A percentile compares a stretch with the other conserved stretches of the same genome.
Evolutionary conservation across 2,329 filamentous ascomycete species (phyloP).

Genomic region (Cordyceps javanica): DNA sequence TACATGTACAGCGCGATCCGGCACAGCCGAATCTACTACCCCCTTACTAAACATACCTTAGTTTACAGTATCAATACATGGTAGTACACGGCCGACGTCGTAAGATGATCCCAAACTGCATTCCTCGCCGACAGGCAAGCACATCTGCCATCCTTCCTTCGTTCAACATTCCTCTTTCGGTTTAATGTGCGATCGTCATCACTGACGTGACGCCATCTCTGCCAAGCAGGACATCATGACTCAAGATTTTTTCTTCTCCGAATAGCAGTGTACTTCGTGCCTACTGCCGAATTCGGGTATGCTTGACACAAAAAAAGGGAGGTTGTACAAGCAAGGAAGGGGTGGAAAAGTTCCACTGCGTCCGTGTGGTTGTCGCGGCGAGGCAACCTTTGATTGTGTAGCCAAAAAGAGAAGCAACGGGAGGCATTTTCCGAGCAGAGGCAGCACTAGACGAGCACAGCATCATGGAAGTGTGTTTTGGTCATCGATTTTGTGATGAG

Average conservation of each 20-base stretch:
- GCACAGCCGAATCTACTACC: no score
- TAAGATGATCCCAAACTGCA: background rate
- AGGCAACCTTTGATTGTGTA: background rate
- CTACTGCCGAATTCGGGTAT: background rate
- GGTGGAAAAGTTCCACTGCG: background rate
- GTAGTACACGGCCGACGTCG: background rate
- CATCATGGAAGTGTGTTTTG: no score
- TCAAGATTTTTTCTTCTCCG: no score
- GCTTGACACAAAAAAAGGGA: background rate
- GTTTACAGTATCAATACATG: background rate
- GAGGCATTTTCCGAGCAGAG: background rate
- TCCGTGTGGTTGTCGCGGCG: background rate
- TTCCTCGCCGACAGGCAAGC: background rate
- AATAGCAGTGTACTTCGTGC: background rate
- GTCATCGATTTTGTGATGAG: background rate
- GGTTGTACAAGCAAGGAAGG: background rate
- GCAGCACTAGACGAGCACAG: slow-evolving; percentile 8
- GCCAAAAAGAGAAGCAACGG: background rate
- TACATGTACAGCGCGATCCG: no score
- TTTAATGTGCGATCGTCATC: no score
- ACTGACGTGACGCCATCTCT: background rate
- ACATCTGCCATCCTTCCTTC: background rate
- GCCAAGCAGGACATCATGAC: background rate
- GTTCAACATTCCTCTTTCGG: background rate
- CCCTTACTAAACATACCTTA: no score